Conservation (phyloP, 164 flowering plant genomes). For the Pachysandra terminalis region DNA sequence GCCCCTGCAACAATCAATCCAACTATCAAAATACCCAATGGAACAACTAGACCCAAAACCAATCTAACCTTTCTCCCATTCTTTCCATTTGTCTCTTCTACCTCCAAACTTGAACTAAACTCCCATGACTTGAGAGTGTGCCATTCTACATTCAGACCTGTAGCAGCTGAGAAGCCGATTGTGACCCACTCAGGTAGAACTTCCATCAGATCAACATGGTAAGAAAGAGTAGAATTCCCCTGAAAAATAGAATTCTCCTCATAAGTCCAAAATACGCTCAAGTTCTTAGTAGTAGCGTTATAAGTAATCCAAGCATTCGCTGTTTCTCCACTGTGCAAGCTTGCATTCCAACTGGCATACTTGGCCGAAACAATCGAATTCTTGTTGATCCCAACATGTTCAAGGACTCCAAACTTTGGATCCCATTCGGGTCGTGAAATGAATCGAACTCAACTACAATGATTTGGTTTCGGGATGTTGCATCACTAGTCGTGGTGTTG, state of each 20-base stretch:
- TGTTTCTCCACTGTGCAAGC: constrained; percentile 17
- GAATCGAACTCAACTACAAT: constrained; percentile 26
- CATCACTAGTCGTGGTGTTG: constrained; percentile 8
- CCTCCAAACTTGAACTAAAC: constrained; percentile 32
- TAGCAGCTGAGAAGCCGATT: constrained; percentile 28
- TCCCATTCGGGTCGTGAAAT: constrained; percentile 22
- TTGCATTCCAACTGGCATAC: constrained; percentile 18
- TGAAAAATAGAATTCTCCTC: constrained; percentile 5
- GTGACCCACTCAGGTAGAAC: constrained; percentile 39
- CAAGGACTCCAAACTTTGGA: constrained; percentile 13
- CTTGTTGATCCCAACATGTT: constrained; percentile 31
- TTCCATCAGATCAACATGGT: constrained; percentile 25
- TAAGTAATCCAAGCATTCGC: constrained; percentile 26
- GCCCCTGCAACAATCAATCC: constrained; percentile 1
- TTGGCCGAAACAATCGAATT: constrained; percentile 22
- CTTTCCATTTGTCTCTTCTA: not conserved
- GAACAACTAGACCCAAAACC: constrained; percentile 16
- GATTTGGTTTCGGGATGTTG: constrained; percentile 10
- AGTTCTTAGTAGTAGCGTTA: constrained; percentile 23
- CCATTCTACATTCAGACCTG: constrained; percentile 13
- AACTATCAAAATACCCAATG: constrained; percentile 10
- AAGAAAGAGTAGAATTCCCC: constrained; percentile 31
- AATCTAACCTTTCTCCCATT: not conserved
- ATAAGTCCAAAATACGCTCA: constrained; percentile 24
- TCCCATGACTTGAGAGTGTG: constrained; percentile 28